These are phyloP conservation scores for Isabelozyma rhagii DNA, from an alignment of 805 yeast species.

Conservation along the genomic window DNA sequence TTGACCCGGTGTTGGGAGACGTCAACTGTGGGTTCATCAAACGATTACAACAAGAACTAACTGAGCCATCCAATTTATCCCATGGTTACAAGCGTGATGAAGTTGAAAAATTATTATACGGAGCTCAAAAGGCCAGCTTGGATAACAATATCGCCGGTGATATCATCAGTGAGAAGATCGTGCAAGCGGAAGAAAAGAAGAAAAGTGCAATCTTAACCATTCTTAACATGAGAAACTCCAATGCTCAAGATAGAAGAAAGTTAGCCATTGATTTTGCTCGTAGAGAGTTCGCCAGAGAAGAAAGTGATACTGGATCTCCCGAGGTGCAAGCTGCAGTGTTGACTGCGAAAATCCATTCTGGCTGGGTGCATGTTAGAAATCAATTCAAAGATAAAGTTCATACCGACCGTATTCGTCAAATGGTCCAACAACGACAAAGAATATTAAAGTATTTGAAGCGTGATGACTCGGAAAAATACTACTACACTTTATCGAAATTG, in stretches of 20 bases:
- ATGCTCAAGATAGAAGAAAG: constrained; percentile 53
- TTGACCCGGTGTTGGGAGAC: constrained; percentile 86
- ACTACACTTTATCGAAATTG: constrained; percentile 78
- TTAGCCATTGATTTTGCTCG: constrained; percentile 64
- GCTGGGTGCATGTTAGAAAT: constrained; percentile 66
- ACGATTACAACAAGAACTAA: constrained; percentile 63
- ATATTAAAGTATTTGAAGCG: constrained; percentile 78
- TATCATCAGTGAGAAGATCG: constrained; percentile 24
- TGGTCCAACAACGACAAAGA: constrained; percentile 87
- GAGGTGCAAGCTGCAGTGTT: constrained; percentile 94
- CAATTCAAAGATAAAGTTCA: constrained; percentile 71
- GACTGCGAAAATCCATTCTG: constrained; percentile 75
- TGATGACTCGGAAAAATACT: constrained; percentile 77
- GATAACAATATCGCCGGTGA: constrained; percentile 27
- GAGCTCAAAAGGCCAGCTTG: constrained; percentile 66
- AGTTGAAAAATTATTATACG: constrained; percentile 71
- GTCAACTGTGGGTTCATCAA: constrained; percentile 61
- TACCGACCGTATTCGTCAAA: constrained; percentile 68
- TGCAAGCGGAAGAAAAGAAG: constrained; percentile 47
- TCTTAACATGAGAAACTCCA: constrained; percentile 69
- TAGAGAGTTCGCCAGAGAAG: constrained; percentile 74
- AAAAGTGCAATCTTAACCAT: constrained; percentile 70
- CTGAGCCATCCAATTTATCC: constrained; percentile 63
- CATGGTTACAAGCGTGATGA: constrained; percentile 58
- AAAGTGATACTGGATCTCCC: constrained; percentile 91